Base-by-base conservation (phyloP, 2,329 filamentous ascomycete genomes). In the Trichoderma sp. region DNA sequence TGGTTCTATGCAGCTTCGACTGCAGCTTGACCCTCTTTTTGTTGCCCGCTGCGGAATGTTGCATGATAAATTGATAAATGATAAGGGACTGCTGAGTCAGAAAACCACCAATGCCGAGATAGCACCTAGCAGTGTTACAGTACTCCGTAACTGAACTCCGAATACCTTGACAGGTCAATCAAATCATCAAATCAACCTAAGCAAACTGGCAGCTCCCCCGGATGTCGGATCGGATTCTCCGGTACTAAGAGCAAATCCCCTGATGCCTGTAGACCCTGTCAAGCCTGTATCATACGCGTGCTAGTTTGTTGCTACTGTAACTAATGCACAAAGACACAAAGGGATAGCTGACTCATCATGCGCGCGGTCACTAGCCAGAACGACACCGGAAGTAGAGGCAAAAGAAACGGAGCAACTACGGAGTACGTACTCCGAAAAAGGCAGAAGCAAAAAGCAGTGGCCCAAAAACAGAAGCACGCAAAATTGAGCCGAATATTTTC, bases 401-500 rank as follows among this genome's bases (percentile, higher is more conserved):
- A 21, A 21, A 45, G 41, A 45, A 41, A 45, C 41, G 41, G 41
- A 45, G 41, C 16, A 7, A 41, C 16, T n/a, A 45, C 18, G 41
- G 41, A 45, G 41, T 45, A 45, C 41, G 41, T 45, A 45, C 41
- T 45, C 41, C 16, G 45, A n/a, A 53, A 53, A 53, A 14, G 50
- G n/a, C 21, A 31, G 27, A 16, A 27, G 21, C 45, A 27, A 59
- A 21, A 59, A 50, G 56, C 66, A 69, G 27, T 8, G 6, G 4
- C 45, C 33, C 35, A 8, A n/a, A 24, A 9, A 1, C 8, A 27
- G 38, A 24, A 35, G 33, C n/a, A 14, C 4, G 2, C 2, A 7
- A 5, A 6, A 45, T 53, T 59, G 31, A 71, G 67, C 77, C 77
- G 77, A 74, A 18, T 29, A 53, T 72, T 62, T 53, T 14, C 80